phyloP scores from a whole-genome alignment of 1,139 yeast species.

The Pichia sp. region DNA sequence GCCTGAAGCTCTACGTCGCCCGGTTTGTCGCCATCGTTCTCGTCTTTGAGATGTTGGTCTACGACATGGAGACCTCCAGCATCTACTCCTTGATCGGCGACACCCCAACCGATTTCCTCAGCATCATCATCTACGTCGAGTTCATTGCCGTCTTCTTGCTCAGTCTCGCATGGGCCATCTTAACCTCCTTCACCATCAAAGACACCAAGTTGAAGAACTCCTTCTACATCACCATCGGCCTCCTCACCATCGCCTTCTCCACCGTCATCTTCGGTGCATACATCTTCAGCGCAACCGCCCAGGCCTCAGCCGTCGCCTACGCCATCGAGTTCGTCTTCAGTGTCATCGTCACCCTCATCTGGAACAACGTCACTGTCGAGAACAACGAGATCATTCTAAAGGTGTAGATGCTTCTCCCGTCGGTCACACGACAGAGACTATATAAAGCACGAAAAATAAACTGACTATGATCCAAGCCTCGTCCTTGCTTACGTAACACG shows the following conservation, averaged over 20 bases:
- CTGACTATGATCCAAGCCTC: no score
- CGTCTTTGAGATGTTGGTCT: slow-evolving; percentile 27
- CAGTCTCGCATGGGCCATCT: slow-evolving; percentile 21
- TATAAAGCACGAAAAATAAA: no score
- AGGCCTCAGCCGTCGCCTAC: slow-evolving; percentile 25
- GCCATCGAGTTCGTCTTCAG: slow-evolving; percentile 23
- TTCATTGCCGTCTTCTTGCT: slow-evolving; percentile 21
- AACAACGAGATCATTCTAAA: slow-evolving; percentile 16
- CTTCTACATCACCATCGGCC: slow-evolving; percentile 20
- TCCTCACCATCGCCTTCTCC: slow-evolving; percentile 17
- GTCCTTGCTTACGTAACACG: neutral
- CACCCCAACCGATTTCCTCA: slow-evolving; percentile 21
- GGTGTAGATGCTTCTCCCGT: neutral
- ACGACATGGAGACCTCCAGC: slow-evolving; percentile 29
- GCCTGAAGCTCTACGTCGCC: slow-evolving; percentile 17
- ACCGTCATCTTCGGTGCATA: slow-evolving; percentile 19
- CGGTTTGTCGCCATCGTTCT: slow-evolving; percentile 22
- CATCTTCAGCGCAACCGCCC: slow-evolving; percentile 17
- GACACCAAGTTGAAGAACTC: slow-evolving; percentile 19
- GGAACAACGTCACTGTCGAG: slow-evolving; percentile 27
- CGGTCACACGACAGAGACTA: no score
- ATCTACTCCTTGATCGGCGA: slow-evolving; percentile 29
- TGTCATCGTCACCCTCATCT: slow-evolving; percentile 23
- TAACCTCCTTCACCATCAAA: slow-evolving; percentile 19
- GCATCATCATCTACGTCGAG: slow-evolving; percentile 27